A percentile compares a stretch with the other conserved stretches of the same genome.
Evolutionary conservation across 2,329 filamentous ascomycete species (phyloP).

Genomic region (Fusarium phyllophilum): DNA sequence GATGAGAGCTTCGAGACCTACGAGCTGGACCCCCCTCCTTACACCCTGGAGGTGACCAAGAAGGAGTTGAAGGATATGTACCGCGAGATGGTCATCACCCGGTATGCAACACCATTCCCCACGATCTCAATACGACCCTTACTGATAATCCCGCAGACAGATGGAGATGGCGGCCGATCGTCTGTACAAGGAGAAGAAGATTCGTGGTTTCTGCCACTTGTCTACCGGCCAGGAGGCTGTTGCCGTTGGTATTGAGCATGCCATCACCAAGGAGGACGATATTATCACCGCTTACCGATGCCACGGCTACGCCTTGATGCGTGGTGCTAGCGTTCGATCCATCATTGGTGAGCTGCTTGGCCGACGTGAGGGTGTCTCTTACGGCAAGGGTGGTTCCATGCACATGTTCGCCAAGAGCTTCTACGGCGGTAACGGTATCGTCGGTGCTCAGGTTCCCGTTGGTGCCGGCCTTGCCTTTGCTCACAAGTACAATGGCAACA

Average conservation of each 20-base stretch:
- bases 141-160: conserved; percentile 70
- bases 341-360: conserved; percentile 97
- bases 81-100: conserved; percentile 93
- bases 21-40: conserved; percentile 94
- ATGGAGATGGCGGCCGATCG: conserved; percentile 99
- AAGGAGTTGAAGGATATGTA: conserved; percentile 99
- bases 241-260: conserved; percentile 95
- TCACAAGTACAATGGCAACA: conserved; percentile 90
- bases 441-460: conserved; percentile 97
- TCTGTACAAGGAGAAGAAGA: conserved; percentile 99
- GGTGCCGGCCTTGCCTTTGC: conserved; percentile 97
- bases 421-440: conserved; percentile 99
- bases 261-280: conserved; percentile 90
- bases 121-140: conserved; percentile 1
- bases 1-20: conserved; percentile 99
- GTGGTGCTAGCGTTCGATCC: conserved; percentile 86
- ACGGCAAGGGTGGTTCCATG: conserved; percentile 99
- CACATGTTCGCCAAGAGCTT: conserved; percentile 99
- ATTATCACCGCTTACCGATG: conserved; percentile 98
- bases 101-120: conserved; percentile 67
- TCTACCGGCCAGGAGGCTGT: conserved; percentile 98
- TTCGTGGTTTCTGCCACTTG: conserved; percentile 98
- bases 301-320: conserved; percentile 98
- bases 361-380: conserved; percentile 94
- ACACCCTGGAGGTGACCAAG: conserved; percentile 94